Evolutionary conservation across 2,329 filamentous ascomycete genomes (phyloP).

Genomic region (Botrytis sinoallii): DNA sequence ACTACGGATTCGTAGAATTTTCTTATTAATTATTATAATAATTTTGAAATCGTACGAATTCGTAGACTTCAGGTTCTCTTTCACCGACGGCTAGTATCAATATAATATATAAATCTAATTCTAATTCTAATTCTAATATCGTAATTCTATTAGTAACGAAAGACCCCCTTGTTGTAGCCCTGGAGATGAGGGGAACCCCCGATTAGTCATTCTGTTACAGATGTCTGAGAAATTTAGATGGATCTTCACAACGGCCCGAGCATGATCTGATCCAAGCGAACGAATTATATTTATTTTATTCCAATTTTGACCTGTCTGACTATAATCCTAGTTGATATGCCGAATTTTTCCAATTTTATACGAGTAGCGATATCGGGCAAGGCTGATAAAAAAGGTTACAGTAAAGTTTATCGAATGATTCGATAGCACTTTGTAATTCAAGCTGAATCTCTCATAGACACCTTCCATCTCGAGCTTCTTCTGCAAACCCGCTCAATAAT

Average conservation of each 20-base stretch:
- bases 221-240: not conserved
- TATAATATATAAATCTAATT: too few relatives aligned
- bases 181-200: too few relatives aligned
- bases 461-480: not conserved
- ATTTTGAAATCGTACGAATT: too few relatives aligned
- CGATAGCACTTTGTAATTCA: not conserved
- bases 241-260: not conserved
- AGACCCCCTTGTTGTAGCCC: too few relatives aligned
- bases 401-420: not conserved
- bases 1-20: too few relatives aligned
- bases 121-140: too few relatives aligned
- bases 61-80: too few relatives aligned
- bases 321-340: not conserved
- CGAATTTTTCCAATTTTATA: not conserved
- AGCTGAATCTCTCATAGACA: not conserved
- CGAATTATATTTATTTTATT: not conserved
- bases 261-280: not conserved
- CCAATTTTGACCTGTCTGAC: not conserved
- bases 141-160: too few relatives aligned
- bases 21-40: too few relatives aligned
- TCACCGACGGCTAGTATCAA: too few relatives aligned
- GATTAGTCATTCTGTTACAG: not conserved
- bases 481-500: not conserved
- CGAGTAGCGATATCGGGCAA: constrained; percentile 17
- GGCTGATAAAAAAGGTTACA: constrained; percentile 7